phyloP scores from a whole-genome alignment of 2,329 filamentous ascomycete species.

The Aspergillus pseudotamarii region DNA sequence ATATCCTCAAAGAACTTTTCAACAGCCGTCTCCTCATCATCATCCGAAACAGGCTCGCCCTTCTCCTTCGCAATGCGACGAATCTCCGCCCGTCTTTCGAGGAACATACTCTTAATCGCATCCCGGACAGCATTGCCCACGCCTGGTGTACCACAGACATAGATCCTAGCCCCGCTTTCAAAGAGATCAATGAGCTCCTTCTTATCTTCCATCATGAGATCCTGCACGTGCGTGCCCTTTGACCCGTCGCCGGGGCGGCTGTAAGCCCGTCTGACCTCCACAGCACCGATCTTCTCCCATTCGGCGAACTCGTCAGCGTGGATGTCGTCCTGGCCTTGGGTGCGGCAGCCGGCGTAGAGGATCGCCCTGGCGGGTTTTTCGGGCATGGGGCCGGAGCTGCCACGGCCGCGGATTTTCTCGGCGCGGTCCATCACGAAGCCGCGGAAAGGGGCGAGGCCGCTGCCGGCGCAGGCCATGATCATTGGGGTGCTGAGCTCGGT shows the following conservation, averaged over 20 bases:
- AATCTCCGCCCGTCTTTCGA: constrained; percentile 31
- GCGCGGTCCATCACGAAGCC: constrained; percentile 67
- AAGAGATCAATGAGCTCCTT: constrained; percentile 52
- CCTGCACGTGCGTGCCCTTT: constrained; percentile 57
- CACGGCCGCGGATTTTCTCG: constrained; percentile 32
- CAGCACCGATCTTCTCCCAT: constrained; percentile 66
- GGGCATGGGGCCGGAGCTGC: constrained; percentile 18
- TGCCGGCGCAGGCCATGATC: constrained; percentile 46
- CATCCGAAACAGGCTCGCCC: constrained; percentile 37
- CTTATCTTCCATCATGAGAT: constrained; percentile 53
- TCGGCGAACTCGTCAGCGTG: constrained; percentile 37
- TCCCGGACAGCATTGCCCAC: constrained; percentile 54
- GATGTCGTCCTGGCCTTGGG: constrained; percentile 37
- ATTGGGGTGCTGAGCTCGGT: constrained; percentile 38
- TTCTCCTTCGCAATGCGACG: constrained; percentile 30
- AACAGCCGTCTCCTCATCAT: constrained; percentile 31
- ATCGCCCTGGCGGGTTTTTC: constrained; percentile 36
- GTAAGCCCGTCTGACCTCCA: constrained; percentile 64
- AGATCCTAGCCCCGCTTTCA: constrained; percentile 58
- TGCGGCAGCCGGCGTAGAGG: constrained; percentile 42
- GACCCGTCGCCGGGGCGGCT: constrained; percentile 52
- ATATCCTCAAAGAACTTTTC: constrained; percentile 33
- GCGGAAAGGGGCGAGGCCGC: constrained; percentile 65
- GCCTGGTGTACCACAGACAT: constrained; percentile 64
- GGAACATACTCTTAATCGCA: constrained; percentile 40